Base-by-base conservation (phyloP, 169 alveolate species). In the Theileria sp. region DNA sequence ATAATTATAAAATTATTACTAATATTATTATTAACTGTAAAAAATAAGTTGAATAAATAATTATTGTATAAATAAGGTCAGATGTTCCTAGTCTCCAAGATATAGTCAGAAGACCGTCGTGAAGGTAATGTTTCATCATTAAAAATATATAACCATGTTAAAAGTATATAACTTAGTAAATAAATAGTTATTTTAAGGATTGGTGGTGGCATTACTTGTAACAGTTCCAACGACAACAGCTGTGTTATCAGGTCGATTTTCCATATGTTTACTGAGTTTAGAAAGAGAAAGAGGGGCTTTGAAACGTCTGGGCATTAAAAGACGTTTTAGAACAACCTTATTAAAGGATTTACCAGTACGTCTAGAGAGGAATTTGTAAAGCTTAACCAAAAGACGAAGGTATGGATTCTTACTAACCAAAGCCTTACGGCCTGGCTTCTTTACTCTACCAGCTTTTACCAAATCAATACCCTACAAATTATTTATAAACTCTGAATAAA, bases 191-290 rank as follows among this genome's bases (percentile, higher is more conserved):
- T 3, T n/a, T n/a, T 21, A 21, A 5, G 1, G 19, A 44, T 44
- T 13, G 19, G 19, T 13, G n/a, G 70, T 62, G 51, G 17, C 44
- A 50, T 10, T 64, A 94, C 98, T 96, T 36, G 99, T 97, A 86
- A 98, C 95, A 44, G 98, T 96, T 67, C 99, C 99, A 65, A 96
- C 98, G 61, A 97, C 96, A 26, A 96, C 99, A 8, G 99, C 99
- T 71, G 96, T 92, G 87, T 93, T 91, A 72, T 93, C 97, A 64
- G 90, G 96, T 86, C 93, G 89, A 73, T 90, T 93, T 69, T 80
- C 62, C 98, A 96, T 93, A 88, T 94, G 96, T 81, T 87, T 88
- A 51, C 94, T 87, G 69, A 98, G 89, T 87, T 95, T 96, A 60
- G 98, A 95, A 58, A 97, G 92, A 54, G 98, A 95, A 56, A 97